Evolutionary conservation across 345 rosid genomes (phyloP), one percentile per base, ranked within the genome.

Genomic region (Chamaenerion angustifolium): DNA sequence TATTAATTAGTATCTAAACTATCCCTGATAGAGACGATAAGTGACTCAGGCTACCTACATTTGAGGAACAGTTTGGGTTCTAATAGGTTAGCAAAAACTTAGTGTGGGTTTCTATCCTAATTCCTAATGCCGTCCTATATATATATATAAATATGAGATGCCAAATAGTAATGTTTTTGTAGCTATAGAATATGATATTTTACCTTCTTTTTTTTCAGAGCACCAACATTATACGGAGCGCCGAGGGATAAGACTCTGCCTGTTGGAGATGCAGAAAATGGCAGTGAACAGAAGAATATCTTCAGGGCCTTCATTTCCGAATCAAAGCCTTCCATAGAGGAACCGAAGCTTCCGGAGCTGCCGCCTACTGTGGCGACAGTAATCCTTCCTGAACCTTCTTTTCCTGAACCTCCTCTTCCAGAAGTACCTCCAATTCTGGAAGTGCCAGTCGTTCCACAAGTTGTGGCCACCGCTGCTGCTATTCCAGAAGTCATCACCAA

Each of bases 181-280:
- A n/a, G n/a, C 8, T 45, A 3, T 14, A 14, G 48, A 11, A 11
- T 14, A 19, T 12, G 31, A 10, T 25, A 19, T 15, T 55, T 6
- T 10, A 10, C 11, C 17, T 53, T 60, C 16, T 65, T 80, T 70
- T 62, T 65, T 80, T 70, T 62, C 82, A 87, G 98, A 70, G 55
- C 75, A 40, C 89, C 96, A 12, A 87, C 96, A 2, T 78, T 92
- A 42, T 76, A 78, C 56, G 98, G 96, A 64, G 80, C 79, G 52
- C 93, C 96, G 21, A 75, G 75, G 53, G 95, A 87, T 45, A 87
- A 73, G 71, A 49, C 67, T 42, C 63, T 63, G 49, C 69, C 64
- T 58, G 54, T 74, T 31, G 77, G 74, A 54, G 79, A 75, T 73
- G 68, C 70, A 52, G 94, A 80, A 65, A 67, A 80, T 54, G 71